phyloP scores from a whole-genome alignment of 768 basidiomycete species.

The Phanerochaete carnosa region DNA sequence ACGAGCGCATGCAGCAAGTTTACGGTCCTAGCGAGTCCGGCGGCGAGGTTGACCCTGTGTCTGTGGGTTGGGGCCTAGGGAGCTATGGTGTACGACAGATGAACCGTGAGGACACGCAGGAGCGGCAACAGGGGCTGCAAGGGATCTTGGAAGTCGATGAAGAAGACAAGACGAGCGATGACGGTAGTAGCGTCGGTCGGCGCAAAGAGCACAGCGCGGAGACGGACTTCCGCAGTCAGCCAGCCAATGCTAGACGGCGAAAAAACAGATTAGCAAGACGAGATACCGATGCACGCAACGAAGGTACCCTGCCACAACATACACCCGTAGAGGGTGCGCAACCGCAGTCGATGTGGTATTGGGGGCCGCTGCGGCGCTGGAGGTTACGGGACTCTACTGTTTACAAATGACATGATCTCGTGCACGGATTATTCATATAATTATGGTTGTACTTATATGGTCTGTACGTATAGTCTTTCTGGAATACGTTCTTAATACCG shows the following conservation, averaged over 20 bases:
- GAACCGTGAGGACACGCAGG: constrained; percentile 24
- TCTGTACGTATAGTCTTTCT: not conserved
- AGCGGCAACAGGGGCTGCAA: constrained; percentile 22
- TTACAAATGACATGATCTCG: constrained; percentile 38
- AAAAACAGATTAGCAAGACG: not conserved
- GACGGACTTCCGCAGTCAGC: not conserved
- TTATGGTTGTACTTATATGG: not conserved
- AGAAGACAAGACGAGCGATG: constrained; percentile 9
- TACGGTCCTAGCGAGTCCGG: constrained; percentile 37
- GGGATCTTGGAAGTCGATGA: constrained; percentile 21
- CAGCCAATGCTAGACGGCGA: constrained; percentile 1
- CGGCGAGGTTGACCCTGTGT: constrained; percentile 24
- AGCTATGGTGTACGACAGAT: constrained; percentile 54
- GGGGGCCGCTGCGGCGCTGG: constrained; percentile 75
- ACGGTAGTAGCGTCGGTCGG: not conserved
- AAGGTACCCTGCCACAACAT: constrained; percentile 1
- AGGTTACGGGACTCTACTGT: constrained; percentile 73
- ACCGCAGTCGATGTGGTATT: constrained; percentile 66
- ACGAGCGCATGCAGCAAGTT: constrained; percentile 61
- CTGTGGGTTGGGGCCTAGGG: constrained; percentile 70
- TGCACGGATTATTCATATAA: not conserved
- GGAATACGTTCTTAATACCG: not conserved
- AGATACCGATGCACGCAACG: not conserved
- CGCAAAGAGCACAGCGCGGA: constrained; percentile 6
- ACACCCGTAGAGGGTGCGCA: not conserved